A percentile compares a stretch with the other conserved stretches of the same genome.
Conservation (phyloP, 139 green algal genomes). For the Yamagishiella unicocca region DNA sequence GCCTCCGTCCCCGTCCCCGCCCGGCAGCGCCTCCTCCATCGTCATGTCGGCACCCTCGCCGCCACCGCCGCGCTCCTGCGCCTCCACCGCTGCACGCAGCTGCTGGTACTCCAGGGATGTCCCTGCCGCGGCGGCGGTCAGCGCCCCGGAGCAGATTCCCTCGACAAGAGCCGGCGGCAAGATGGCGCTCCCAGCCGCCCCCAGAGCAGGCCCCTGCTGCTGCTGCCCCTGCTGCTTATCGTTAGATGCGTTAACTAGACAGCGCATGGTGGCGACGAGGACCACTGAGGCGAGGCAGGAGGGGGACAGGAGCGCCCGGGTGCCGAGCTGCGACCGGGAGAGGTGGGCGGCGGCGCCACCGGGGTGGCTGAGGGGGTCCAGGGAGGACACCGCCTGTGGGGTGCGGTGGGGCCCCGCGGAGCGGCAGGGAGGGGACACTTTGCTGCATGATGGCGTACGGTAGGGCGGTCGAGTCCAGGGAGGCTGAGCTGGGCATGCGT, state of each 20-base stretch:
- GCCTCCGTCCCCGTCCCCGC: too few species aligned
- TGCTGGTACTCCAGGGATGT: not conserved
- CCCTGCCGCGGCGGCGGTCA: not conserved
- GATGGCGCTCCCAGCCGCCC: not conserved
- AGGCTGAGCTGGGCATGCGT: too few species aligned
- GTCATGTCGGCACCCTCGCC: not conserved
- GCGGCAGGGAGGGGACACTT: too few species aligned
- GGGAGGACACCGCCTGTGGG: too few species aligned
- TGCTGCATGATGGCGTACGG: too few species aligned
- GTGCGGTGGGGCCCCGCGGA: too few species aligned
- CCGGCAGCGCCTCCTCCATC: not conserved
- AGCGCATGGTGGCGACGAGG: not conserved
- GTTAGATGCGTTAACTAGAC: not conserved
- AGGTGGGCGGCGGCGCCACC: not conserved
- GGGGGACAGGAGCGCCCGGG: slow-evolving; percentile 11
- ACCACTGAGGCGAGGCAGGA: slow-evolving; percentile 11
- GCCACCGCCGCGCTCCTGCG: not conserved
- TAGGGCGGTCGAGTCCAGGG: too few species aligned
- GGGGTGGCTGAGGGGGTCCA: not conserved
- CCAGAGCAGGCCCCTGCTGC: not conserved
- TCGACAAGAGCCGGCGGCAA: not conserved
- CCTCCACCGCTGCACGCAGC: not conserved
- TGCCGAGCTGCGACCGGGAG: not conserved
- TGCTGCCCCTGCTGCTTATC: not conserved
- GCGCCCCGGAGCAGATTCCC: not conserved